Evolutionary conservation across 2,329 filamentous ascomycete genomes (phyloP).

Genomic region (Xylariomycetidae sp.): DNA sequence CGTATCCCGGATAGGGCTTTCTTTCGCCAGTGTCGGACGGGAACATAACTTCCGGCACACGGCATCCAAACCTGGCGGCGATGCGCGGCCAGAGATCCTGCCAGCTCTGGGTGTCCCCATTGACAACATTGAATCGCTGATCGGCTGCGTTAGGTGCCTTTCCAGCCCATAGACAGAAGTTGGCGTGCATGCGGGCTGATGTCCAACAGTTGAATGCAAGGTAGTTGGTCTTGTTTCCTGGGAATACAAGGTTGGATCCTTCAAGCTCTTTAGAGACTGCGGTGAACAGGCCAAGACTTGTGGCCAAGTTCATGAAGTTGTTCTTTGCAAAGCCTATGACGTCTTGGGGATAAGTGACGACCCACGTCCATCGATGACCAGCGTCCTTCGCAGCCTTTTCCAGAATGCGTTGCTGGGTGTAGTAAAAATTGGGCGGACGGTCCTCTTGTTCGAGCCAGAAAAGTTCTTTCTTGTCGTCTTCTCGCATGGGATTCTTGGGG

Average conservation of each 20-base stretch:
- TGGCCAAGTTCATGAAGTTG: conserved; percentile 37
- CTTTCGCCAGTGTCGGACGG: conserved; percentile 8
- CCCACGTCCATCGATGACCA: conserved; percentile 19
- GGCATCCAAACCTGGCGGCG: conserved; percentile 29
- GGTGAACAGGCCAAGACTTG: conserved; percentile 36
- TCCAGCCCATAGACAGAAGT: conserved; percentile 32
- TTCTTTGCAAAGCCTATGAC: conserved; percentile 28
- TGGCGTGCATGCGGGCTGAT: conserved; percentile 28
- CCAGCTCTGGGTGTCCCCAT: conserved; percentile 37
- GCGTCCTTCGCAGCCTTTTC: conserved; percentile 12
- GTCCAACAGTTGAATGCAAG: conserved; percentile 29
- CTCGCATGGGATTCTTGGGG: conserved; percentile 41
- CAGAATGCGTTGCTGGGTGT: conserved; percentile 43
- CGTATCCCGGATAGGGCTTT: conserved; percentile 13
- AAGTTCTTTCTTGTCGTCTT: conserved; percentile 32
- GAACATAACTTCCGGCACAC: conserved; percentile 28
- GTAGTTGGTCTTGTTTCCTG: conserved; percentile 31
- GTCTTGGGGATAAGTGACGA: conserved; percentile 29
- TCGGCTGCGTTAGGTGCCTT: conserved; percentile 26
- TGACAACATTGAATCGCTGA: conserved; percentile 37
- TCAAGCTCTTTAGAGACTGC: conserved; percentile 29
- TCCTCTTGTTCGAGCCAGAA: conserved; percentile 34
- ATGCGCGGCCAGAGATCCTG: conserved; percentile 38
- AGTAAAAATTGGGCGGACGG: conserved; percentile 45
- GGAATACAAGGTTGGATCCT: conserved; percentile 26